Evolutionary conservation across 768 basidiomycete genomes (phyloP).

Genomic region (Amanita thiersii): DNA sequence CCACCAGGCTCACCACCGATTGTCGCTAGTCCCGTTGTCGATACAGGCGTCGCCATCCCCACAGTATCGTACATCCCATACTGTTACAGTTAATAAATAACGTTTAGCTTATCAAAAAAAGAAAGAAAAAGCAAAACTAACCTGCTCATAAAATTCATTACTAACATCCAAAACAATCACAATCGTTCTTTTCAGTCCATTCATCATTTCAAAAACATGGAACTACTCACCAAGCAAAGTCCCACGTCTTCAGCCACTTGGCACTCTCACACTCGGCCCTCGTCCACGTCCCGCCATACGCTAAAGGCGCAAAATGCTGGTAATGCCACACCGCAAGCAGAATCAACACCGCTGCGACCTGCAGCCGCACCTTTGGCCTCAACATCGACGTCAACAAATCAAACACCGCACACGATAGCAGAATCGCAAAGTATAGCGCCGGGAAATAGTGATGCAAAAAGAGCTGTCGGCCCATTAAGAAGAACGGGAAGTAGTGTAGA

Average conservation of each 20-base stretch:
- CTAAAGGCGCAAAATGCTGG: conserved; percentile 68
- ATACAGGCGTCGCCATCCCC: conserved; percentile 28
- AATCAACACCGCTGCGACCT: conserved; percentile 70
- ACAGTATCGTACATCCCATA: conserved; percentile 46
- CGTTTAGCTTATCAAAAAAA: neutral
- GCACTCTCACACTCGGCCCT: conserved; percentile 64
- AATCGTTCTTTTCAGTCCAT: conserved; percentile 1
- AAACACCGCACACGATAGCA: conserved; percentile 70
- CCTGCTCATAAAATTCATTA: conserved; percentile 60
- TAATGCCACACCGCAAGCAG: conserved; percentile 75
- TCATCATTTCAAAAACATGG: neutral
- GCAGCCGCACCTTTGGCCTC: conserved; percentile 67
- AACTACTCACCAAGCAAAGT: conserved; percentile 73
- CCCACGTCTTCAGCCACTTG: conserved; percentile 91
- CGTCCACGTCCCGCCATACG: conserved; percentile 87
- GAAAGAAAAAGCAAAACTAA: conserved; percentile 7
- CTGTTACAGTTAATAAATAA: conserved; percentile 22
- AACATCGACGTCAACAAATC: conserved; percentile 80
- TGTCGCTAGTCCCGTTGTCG: conserved; percentile 30
- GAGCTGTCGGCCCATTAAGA: conserved; percentile 92
- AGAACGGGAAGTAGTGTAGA: conserved; percentile 95
- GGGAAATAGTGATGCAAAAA: conserved; percentile 99
- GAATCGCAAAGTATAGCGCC: conserved; percentile 87
- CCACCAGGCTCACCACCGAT: conserved; percentile 48
- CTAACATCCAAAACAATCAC: conserved; percentile 23